Evolutionary conservation across 176 grass and related monocot genomes (phyloP).

Genomic region (Zizania latifolia): DNA sequence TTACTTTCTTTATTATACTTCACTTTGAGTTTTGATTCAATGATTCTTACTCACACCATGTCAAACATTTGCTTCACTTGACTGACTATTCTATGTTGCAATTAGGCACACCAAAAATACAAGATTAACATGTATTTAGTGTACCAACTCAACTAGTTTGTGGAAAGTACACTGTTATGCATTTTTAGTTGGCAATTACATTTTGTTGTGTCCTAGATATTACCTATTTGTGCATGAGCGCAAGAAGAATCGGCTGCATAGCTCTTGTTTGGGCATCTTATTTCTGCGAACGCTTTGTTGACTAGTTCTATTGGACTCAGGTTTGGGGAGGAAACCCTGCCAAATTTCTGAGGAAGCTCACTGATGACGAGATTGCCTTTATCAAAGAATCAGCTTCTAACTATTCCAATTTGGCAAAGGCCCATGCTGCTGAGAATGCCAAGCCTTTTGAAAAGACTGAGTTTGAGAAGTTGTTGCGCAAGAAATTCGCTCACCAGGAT

Average conservation of each 20-base stretch:
- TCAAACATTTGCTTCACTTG: not conserved
- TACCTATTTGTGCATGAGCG: not conserved
- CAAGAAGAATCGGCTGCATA: not conserved
- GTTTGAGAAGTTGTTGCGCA: slow-evolving; percentile 67
- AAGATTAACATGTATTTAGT: not conserved
- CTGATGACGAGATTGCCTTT: slow-evolving; percentile 65
- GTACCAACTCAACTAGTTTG: slow-evolving; percentile 4
- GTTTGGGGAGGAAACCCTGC: slow-evolving; percentile 98
- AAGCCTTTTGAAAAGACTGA: slow-evolving; percentile 78
- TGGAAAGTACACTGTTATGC: not conserved
- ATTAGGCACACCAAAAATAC: not conserved
- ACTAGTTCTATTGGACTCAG: slow-evolving; percentile 40
- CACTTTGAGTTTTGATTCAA: slow-evolving; percentile 19
- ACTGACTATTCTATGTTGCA: not conserved
- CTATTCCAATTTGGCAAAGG: slow-evolving; percentile 70
- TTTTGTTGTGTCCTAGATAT: not conserved
- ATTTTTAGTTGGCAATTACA: not conserved
- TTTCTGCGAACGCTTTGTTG: slow-evolving; percentile 9
- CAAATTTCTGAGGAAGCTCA: slow-evolving; percentile 84
- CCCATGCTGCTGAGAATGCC: slow-evolving; percentile 62
- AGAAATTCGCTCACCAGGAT: slow-evolving; percentile 57
- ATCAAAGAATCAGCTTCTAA: slow-evolving; percentile 67
- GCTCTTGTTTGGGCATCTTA: slow-evolving; percentile 1
- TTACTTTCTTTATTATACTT: not conserved
- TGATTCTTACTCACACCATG: slow-evolving; percentile 22